phyloP scores from a whole-genome alignment of 2,329 filamentous ascomycete genomes.

The Colletotrichum higginsianum region DNA sequence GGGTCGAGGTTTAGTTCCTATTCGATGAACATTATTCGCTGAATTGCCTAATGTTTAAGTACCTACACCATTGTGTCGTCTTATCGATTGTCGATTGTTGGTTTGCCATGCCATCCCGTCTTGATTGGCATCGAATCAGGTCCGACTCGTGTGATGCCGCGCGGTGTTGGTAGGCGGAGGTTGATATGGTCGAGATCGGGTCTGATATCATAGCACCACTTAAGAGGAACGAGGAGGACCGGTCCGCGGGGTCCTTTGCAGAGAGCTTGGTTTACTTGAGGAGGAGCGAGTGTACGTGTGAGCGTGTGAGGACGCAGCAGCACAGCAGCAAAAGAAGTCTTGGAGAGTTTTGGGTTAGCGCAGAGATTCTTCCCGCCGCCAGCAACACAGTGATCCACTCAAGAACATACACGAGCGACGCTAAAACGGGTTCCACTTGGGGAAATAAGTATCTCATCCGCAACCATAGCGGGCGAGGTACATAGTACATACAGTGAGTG shows the following conservation, averaged over 20 bases:
- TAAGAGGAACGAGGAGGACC: not conserved
- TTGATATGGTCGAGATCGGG: not conserved
- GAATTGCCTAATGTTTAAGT: constrained; percentile 8
- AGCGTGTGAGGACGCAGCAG: not conserved
- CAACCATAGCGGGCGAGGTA: not conserved
- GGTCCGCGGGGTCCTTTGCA: constrained; percentile 16
- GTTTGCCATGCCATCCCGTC: not conserved
- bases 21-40: constrained; percentile 9
- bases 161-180: not conserved
- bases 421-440: not conserved
- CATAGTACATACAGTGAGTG: not conserved
- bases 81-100: no score
- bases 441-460: not conserved
- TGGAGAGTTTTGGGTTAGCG: constrained; percentile 6
- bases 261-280: not conserved
- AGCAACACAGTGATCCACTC: constrained; percentile 19
- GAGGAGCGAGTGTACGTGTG: constrained; percentile 4
- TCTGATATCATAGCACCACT: constrained; percentile 18
- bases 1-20: constrained; percentile 5
- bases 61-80: not conserved
- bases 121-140: not conserved
- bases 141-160: not conserved
- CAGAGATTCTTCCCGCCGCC: constrained; percentile 23
- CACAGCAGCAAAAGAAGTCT: not conserved
- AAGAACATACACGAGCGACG: constrained; percentile 33